phyloP scores from a whole-genome alignment of 331 rosid species.

The Dryas integrifolia region DNA sequence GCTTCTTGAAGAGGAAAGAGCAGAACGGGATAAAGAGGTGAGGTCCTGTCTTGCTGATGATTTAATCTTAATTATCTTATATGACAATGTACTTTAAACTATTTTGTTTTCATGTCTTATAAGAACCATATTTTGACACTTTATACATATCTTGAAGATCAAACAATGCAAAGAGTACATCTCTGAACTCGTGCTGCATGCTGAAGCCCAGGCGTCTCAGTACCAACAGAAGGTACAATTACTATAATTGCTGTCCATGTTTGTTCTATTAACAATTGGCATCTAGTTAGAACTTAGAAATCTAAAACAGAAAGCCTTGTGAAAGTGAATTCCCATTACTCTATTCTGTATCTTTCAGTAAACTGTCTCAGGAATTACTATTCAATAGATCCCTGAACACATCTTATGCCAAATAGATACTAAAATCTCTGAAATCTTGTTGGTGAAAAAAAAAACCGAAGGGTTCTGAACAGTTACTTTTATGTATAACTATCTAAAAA shows the following conservation, averaged over 20 bases:
- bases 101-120: neutral
- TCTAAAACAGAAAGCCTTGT: too few species aligned
- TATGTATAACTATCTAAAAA: neutral
- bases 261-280: neutral
- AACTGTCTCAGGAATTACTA: neutral
- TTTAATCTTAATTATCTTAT: conserved; percentile 14
- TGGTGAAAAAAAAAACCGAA: neutral
- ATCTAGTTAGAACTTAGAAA: neutral
- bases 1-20: conserved; percentile 79
- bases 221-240: conserved; percentile 83
- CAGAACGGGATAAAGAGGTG: conserved; percentile 76
- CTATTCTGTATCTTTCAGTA: neutral
- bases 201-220: conserved; percentile 88
- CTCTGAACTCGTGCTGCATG: conserved; percentile 81
- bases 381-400: neutral
- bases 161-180: conserved; percentile 74
- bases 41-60: conserved; percentile 41
- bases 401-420: neutral
- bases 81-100: conserved; percentile 2
- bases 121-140: conserved; percentile 23
- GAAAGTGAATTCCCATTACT: neutral
- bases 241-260: conserved; percentile 5
- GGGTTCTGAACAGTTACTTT: neutral
- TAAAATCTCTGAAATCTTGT: neutral
- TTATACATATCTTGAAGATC: conserved; percentile 52